Evolutionary conservation across 441 rosid genomes (phyloP).

Genomic region (Gossypium davidsonii): DNA sequence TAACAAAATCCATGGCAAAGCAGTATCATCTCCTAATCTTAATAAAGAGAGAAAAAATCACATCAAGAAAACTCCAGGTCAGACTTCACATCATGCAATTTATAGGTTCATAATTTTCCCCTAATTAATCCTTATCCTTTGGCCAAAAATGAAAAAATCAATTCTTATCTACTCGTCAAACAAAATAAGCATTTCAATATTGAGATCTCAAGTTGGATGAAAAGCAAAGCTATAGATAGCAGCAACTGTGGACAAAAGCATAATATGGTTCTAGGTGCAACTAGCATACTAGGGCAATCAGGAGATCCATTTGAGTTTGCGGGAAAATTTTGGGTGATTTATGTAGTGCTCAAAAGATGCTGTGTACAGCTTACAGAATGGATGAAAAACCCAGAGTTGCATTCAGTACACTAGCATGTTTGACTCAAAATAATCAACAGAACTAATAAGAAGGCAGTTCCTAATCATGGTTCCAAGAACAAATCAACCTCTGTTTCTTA

Average conservation of each 20-base stretch:
- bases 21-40: background rate
- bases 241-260: background rate
- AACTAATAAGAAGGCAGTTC: background rate
- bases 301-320: background rate
- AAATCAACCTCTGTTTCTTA: background rate
- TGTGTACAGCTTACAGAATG: background rate
- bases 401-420: background rate
- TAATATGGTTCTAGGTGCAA: background rate
- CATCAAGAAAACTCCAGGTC: background rate
- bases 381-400: background rate
- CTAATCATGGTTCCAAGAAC: background rate
- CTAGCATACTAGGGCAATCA: background rate
- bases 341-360: background rate
- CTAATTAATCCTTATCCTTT: background rate
- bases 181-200: background rate
- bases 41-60: background rate
- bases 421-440: background rate
- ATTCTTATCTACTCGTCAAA: background rate
- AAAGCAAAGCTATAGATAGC: background rate
- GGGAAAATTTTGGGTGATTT: background rate
- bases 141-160: background rate
- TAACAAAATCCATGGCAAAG: background rate
- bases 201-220: background rate
- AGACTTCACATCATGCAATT: background rate
- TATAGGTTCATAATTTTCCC: background rate